A percentile compares a stretch with the other conserved stretches of the same genome.
Evolutionary conservation across 2,329 filamentous ascomycete genomes (phyloP).

Genomic region (Lasiodiplodia sp.): DNA sequence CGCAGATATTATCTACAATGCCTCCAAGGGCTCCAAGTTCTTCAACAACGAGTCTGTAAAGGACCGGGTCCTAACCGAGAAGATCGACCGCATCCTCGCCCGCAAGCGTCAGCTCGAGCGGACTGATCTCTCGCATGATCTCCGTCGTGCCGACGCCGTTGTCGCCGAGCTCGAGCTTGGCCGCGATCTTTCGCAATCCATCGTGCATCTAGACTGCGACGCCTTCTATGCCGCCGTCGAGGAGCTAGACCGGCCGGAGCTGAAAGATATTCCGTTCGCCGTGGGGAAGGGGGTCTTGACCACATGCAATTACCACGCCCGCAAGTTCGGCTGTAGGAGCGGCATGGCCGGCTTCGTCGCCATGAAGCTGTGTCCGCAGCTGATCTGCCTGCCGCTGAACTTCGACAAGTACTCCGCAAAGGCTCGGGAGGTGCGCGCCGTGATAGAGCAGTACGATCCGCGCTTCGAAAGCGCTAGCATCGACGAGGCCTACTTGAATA

Average conservation of each 20-base stretch:
- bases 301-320: constrained; percentile 86
- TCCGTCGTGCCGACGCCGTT: constrained; percentile 79
- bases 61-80: constrained; percentile 82
- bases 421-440: constrained; percentile 82
- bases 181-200: constrained; percentile 81
- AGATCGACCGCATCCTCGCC: constrained; percentile 80
- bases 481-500: constrained; percentile 95
- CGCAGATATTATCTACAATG: constrained; percentile 95
- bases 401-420: constrained; percentile 92
- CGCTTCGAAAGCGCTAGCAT: constrained; percentile 93
- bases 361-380: constrained; percentile 87
- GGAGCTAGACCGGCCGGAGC: constrained; percentile 74
- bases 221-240: constrained; percentile 98
- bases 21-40: constrained; percentile 94
- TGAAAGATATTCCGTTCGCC: constrained; percentile 87
- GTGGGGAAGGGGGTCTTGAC: constrained; percentile 79
- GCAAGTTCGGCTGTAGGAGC: constrained; percentile 88
- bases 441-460: constrained; percentile 87
- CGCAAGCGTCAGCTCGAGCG: constrained; percentile 79
- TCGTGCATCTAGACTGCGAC: constrained; percentile 96
- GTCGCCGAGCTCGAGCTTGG: constrained; percentile 79
- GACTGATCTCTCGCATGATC: constrained; percentile 74
- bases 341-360: constrained; percentile 98
- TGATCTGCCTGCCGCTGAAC: constrained; percentile 83
- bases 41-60: constrained; percentile 89